Evolutionary conservation across 2,329 filamentous ascomycete genomes (phyloP).

Genomic region (Fusarium sp.): DNA sequence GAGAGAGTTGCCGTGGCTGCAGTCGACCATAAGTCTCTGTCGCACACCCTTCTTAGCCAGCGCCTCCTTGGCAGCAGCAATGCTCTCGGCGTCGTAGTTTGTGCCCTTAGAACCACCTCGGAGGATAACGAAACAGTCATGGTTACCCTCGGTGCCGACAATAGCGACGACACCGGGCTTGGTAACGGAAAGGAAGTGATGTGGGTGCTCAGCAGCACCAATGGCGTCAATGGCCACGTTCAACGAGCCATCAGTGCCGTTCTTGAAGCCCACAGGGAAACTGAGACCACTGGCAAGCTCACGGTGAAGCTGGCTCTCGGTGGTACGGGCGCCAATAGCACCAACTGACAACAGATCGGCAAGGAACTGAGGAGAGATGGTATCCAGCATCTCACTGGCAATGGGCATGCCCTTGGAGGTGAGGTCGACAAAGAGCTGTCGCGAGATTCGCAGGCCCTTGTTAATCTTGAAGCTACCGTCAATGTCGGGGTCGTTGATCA

Average conservation of each 20-base stretch:
- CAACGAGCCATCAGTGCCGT: slow-evolving; percentile 91
- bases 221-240: slow-evolving; percentile 95
- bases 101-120: slow-evolving; percentile 91
- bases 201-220: slow-evolving; percentile 86
- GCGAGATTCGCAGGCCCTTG: slow-evolving; percentile 86
- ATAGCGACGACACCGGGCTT: slow-evolving; percentile 96
- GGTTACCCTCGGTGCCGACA: slow-evolving; percentile 91
- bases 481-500: slow-evolving; percentile 98
- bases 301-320: slow-evolving; percentile 93
- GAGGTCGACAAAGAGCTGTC: slow-evolving; percentile 92
- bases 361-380: slow-evolving; percentile 95
- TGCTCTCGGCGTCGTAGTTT: slow-evolving; percentile 88
- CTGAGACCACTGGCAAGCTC: slow-evolving; percentile 92
- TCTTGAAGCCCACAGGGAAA: slow-evolving; percentile 99
- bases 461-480: slow-evolving; percentile 99
- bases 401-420: slow-evolving; percentile 94
- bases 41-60: slow-evolving; percentile 76
- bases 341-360: slow-evolving; percentile 91
- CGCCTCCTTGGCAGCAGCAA: slow-evolving; percentile 81
- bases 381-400: slow-evolving; percentile 97
- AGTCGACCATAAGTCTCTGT: slow-evolving; percentile 93
- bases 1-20: slow-evolving; percentile 93
- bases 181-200: slow-evolving; percentile 97
- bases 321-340: slow-evolving; percentile 94
- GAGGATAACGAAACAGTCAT: slow-evolving; percentile 96